Evolutionary conservation across 106 monocot species (phyloP), one percentile per base, ranked within the genome.

Genomic region (Acanthochlamys bracteata): DNA sequence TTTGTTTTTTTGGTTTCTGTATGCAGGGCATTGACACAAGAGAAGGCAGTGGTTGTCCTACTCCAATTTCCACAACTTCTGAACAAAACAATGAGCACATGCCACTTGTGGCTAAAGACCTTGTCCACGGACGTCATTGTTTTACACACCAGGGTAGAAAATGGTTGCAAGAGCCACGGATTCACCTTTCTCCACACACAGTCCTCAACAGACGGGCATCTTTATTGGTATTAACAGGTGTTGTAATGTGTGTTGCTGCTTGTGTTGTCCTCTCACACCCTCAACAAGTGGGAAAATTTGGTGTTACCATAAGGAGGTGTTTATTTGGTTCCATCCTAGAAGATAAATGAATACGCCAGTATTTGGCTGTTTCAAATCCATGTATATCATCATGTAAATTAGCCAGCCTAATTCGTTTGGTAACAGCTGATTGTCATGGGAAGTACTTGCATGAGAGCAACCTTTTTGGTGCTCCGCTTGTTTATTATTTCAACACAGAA

Each of bases 221-320:
- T 22, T 16, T 83, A 24, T 60, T 84, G 61, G 62, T 74, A 14
- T 61, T 80, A 69, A 75, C 75, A 39, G 70, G 59, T 58, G 59
- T 80, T 64, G 60, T 79, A 1, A 55, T 87, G 67, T 95, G 95
- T 63, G 73, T 87, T 23, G 68, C 75, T n/a, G 70, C 84, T 14
- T 95, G 90, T 70, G 56, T 83, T 23, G 75, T 66, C 16, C 58
- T 95, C 39, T 46, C 87, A 57, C 85, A 90, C 24, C 90, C 95
- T 14, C 77, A 72, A 16, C 77, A 75, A 41, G 73, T 68, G 16
- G 60, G 63, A 14, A 75, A 73, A 42, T 72, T 84, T 59, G 61
- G 63, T 2, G 63, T 79, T 33, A 70, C 86, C 17, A 72, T 90
- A 41, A 75, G 80, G 39, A 72, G 84, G 63, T 74, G 75, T 53